Evolutionary conservation across 2,329 filamentous ascomycete genomes (phyloP).

Genomic region (Botrytis elliptica): DNA sequence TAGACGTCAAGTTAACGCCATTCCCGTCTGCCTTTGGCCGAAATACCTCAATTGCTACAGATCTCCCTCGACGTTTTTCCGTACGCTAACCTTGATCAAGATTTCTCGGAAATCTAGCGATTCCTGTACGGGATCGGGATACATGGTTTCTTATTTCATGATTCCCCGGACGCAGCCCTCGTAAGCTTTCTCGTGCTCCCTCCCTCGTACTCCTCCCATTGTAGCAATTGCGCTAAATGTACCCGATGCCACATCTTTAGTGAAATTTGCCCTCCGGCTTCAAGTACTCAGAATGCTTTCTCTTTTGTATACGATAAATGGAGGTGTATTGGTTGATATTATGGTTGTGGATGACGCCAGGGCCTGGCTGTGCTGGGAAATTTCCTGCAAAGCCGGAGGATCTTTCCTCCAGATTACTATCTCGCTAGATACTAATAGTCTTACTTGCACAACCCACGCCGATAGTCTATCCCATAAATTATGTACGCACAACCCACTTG

Average conservation of each 20-base stretch:
- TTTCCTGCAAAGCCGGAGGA: neutral
- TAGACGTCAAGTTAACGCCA: neutral
- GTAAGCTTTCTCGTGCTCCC: conserved; percentile 4
- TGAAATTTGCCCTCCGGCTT: neutral
- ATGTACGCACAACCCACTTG: neutral
- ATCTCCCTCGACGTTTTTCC: neutral
- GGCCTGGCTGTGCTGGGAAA: neutral
- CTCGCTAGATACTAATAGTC: neutral
- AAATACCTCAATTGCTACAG: neutral
- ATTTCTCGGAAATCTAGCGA: neutral
- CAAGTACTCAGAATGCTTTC: neutral
- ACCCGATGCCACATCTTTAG: neutral
- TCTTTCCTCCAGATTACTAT: conserved; percentile 9
- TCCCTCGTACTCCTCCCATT: conserved; percentile 1
- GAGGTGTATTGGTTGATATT: neutral
- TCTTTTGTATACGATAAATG: neutral
- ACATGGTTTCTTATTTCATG: neutral
- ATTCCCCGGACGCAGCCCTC: neutral
- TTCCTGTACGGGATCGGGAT: neutral
- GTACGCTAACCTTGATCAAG: neutral
- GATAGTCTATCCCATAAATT: neutral
- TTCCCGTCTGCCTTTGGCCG: neutral
- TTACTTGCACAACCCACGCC: neutral
- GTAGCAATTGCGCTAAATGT: conserved; percentile 12
- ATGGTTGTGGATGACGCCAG: conserved; percentile 1